These are phyloP conservation scores for Paecilomyces formosus DNA, from an alignment of 2,329 filamentous ascomycete species.

Conservation along the genomic window DNA sequence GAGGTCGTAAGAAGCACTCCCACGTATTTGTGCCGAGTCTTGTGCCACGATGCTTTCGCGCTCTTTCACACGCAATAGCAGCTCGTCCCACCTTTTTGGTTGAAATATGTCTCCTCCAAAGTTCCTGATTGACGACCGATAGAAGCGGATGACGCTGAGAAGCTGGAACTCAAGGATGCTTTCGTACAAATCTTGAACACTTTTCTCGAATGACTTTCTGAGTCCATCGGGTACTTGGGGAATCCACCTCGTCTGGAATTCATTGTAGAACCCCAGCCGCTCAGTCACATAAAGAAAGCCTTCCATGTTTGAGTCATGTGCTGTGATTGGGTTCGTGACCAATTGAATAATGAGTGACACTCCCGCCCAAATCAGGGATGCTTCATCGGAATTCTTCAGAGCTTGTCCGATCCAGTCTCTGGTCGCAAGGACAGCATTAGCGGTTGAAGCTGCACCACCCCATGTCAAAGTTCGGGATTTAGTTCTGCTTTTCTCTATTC, in stretches of 20 bases:
- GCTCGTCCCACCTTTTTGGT: neutral
- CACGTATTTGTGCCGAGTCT: neutral
- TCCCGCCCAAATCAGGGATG: neutral
- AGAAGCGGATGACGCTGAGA: neutral
- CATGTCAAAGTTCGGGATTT: neutral
- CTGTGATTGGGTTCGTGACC: neutral
- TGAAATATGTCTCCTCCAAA: neutral
- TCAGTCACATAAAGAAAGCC: neutral
- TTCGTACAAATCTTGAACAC: neutral
- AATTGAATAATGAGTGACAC: neutral
- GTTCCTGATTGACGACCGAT: neutral
- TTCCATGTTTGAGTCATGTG: neutral
- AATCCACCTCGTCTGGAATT: neutral
- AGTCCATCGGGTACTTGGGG: neutral
- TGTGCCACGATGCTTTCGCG: neutral
- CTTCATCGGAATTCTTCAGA: neutral
- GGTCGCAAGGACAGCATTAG: neutral
- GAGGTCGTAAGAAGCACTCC: neutral
- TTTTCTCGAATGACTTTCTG: neutral
- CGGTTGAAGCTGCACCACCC: neutral
- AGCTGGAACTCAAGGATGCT: neutral
- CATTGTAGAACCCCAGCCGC: neutral
- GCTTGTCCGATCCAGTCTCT: neutral
- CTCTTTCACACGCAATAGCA: neutral
- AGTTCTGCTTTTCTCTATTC: neutral